Percentiles rank a stretch among this genome's conserved stretches.
Evolutionary conservation across 306 rosid species (phyloP).

Genomic region (Sicyos baderoa): DNA sequence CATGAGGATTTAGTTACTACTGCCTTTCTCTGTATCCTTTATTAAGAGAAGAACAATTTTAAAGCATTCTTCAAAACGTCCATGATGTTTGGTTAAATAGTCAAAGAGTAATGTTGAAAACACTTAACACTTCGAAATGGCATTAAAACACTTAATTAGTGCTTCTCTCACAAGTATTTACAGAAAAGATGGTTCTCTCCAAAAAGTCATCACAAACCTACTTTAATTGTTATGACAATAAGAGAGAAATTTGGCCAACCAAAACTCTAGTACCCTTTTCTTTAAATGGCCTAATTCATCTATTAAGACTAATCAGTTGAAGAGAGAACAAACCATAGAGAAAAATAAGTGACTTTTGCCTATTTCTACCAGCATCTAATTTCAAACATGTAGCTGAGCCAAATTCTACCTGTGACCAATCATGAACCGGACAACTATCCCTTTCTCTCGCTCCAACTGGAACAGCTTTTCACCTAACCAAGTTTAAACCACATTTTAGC

Average conservation of each 20-base stretch:
- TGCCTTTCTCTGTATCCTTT: background rate
- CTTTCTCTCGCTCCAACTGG: conserved; percentile 87
- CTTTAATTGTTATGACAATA: background rate
- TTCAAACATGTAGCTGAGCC: conserved; percentile 4
- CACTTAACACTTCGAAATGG: background rate
- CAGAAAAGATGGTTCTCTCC: background rate
- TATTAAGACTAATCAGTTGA: background rate
- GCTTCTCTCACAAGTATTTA: background rate
- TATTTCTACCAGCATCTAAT: background rate
- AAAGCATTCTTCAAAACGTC: background rate
- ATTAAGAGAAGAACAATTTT: background rate
- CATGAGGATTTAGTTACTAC: background rate
- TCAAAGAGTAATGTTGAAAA: background rate
- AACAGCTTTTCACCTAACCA: conserved; percentile 70
- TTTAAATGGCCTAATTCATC: background rate
- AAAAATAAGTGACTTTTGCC: background rate
- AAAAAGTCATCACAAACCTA: conserved; percentile 2
- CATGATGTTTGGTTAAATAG: background rate
- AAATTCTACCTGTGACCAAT: conserved; percentile 82
- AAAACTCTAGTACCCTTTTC: background rate
- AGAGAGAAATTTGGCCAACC: background rate
- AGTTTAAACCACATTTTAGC: conserved; percentile 20
- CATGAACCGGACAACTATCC: conserved; percentile 88
- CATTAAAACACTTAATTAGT: background rate
- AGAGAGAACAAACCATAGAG: background rate